phyloP scores from a whole-genome alignment of 495 filamentous ascomycete species.

The Penicillium pulvis region DNA sequence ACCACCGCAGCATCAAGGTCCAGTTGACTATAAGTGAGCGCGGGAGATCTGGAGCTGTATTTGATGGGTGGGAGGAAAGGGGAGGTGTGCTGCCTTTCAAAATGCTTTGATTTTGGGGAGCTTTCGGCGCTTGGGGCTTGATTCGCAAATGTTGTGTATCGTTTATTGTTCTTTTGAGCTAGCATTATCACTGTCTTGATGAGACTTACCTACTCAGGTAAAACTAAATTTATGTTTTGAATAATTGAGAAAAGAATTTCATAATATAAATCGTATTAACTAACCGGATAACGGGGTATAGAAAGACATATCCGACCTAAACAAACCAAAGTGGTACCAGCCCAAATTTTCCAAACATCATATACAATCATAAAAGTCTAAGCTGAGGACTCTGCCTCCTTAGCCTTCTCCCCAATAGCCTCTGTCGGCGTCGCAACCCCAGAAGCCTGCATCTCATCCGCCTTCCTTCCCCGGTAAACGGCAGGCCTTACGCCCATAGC shows the following conservation, averaged over 20 bases:
- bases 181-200: background rate
- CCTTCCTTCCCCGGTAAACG: conserved; percentile 29
- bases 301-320: conserved; percentile 10
- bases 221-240: background rate
- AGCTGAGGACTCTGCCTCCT: conserved; percentile 18
- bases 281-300: conserved; percentile 5
- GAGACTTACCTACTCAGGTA: background rate
- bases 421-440: conserved; percentile 37
- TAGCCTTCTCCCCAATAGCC: conserved; percentile 29
- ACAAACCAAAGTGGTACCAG: conserved; percentile 4
- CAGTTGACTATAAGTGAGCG: conserved; percentile 20
- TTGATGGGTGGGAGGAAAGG: background rate
- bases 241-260: background rate
- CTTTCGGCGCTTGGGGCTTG: conserved; percentile 1
- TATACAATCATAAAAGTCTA: conserved; percentile 10
- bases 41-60: background rate
- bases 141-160: background rate
- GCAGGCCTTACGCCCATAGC: conserved; percentile 58
- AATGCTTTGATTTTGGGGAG: background rate
- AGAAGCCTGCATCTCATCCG: conserved; percentile 29
- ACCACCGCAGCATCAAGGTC: conserved; percentile 7
- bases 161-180: background rate
- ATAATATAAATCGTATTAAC: background rate
- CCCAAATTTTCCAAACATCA: conserved; percentile 1
- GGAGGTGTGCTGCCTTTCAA: background rate